phyloP scores from a whole-genome alignment of 805 yeast species.

The Suhomyces sp. region DNA sequence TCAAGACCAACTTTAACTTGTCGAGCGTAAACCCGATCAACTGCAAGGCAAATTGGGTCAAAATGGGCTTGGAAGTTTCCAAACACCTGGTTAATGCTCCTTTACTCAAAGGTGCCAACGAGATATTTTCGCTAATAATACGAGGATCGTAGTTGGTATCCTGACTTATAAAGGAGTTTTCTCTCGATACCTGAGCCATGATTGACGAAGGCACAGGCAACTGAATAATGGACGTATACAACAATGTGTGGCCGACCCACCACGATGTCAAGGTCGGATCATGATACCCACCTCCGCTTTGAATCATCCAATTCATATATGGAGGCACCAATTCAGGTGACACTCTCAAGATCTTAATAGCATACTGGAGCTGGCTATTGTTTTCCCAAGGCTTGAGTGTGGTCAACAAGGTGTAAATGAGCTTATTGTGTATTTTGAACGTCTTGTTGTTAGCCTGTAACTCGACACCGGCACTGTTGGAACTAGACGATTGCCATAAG shows the following conservation, averaged over 20 bases:
- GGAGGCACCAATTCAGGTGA: constrained; percentile 75
- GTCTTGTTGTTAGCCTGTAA: constrained; percentile 47
- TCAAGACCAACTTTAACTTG: constrained; percentile 47
- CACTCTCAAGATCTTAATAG: constrained; percentile 45
- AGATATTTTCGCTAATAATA: constrained; percentile 50
- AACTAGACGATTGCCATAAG: constrained; percentile 39
- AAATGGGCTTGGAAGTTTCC: constrained; percentile 39
- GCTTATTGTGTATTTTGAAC: constrained; percentile 65
- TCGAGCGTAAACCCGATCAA: constrained; percentile 51
- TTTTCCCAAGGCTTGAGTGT: constrained; percentile 82
- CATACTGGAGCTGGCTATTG: constrained; percentile 55
- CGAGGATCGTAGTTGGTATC: constrained; percentile 25
- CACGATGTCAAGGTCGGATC: constrained; percentile 79
- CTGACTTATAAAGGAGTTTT: constrained; percentile 30
- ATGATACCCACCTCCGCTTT: constrained; percentile 62
- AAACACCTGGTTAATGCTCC: constrained; percentile 58
- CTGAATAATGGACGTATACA: constrained; percentile 58
- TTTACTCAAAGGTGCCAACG: constrained; percentile 65
- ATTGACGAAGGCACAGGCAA: constrained; percentile 48
- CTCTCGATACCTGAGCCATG: constrained; percentile 7
- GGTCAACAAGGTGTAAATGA: constrained; percentile 59
- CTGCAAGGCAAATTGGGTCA: constrained; percentile 65
- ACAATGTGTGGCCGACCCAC: constrained; percentile 73
- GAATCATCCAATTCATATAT: constrained; percentile 54
- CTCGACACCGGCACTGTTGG: constrained; percentile 33